phyloP scores from a whole-genome alignment of 2,329 filamentous ascomycete species.

The Dactylellina sp. region DNA sequence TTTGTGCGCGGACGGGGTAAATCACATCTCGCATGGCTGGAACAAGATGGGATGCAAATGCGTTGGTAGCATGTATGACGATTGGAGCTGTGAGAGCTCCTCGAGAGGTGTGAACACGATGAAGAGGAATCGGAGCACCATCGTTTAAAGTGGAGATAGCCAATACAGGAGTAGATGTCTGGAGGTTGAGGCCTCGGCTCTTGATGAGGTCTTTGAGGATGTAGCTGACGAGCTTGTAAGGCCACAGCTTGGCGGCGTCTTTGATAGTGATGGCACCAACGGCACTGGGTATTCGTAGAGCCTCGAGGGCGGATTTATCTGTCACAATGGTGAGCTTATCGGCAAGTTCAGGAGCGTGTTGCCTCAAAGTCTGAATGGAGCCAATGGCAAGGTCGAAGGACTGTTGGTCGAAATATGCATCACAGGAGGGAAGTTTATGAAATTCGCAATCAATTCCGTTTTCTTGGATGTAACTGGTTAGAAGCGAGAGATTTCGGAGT shows the following conservation, averaged over 20 bases:
- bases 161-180: conserved; percentile 76
- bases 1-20: conserved; percentile 80
- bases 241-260: conserved; percentile 78
- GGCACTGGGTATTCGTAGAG: conserved; percentile 70
- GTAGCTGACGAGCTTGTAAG: conserved; percentile 83
- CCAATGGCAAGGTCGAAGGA: conserved; percentile 69
- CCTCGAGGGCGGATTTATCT: conserved; percentile 62
- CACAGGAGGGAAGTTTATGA: conserved; percentile 72
- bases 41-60: conserved; percentile 80
- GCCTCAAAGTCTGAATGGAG: conserved; percentile 68
- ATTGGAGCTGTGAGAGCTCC: conserved; percentile 51
- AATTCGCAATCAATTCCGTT: conserved; percentile 78
- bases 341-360: conserved; percentile 71
- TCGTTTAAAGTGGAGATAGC: conserved; percentile 60
- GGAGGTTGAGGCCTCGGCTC: conserved; percentile 73
- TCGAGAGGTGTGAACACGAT: conserved; percentile 69
- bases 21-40: conserved; percentile 77
- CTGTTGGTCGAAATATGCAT: conserved; percentile 71
- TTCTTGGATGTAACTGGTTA: conserved; percentile 70
- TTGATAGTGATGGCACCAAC: conserved; percentile 73
- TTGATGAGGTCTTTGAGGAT: conserved; percentile 73
- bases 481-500: conserved; percentile 73
- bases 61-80: conserved; percentile 84
- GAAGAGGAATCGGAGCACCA: conserved; percentile 43
- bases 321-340: conserved; percentile 63